Base-by-base conservation (phyloP, 148 eudicot genomes). In the Rhododendron kiyosumense region DNA sequence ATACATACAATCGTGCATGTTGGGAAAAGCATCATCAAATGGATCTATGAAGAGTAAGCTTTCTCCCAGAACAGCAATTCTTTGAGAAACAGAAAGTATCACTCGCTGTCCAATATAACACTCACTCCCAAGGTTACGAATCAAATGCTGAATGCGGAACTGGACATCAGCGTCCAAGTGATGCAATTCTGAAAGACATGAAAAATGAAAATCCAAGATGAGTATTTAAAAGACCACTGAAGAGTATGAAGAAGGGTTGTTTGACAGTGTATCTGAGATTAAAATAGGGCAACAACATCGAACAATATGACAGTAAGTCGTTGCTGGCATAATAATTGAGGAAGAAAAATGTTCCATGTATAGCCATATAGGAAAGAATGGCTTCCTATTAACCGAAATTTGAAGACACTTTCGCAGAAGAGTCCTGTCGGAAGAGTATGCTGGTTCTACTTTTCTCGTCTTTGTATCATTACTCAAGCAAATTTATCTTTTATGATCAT, bases 31-130 rank as follows among this genome's bases (percentile, higher is more conserved):
- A 83, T 88, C 90, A 79, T 95, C 95, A 90, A 97, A 97, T 24
- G 98, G 98, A 93, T 97, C 99, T 92, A 95, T 88, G 77, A 88
- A 85, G 78, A 93, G 93, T 87, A 97, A 88, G 88, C 88, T 91
- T 85, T 95, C 99, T 81, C 96, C 94, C 77, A 89, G 85, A 81
- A 90, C 90, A 69, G 94, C 90, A 59, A 94, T 94, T 85, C 92
- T 92, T 81, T 96, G 98, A 81, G 95, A 88, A 79, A 94, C 94
- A 73, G 94, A 87, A 85, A 96, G 92, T 81, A 94, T 85, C 52
- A 93, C 86, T 59, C 95, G 93, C 85, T 93, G 98, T 83, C 99
- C 99, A 17, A 95, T 76, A 71, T 85, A 92, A 76, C 96, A 83
- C 63, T 91, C 91, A 77, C 91, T 93, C 89, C 98, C 95, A 88